phyloP scores from a whole-genome alignment of 768 basidiomycete species.

The Lactarius vividus region DNA sequence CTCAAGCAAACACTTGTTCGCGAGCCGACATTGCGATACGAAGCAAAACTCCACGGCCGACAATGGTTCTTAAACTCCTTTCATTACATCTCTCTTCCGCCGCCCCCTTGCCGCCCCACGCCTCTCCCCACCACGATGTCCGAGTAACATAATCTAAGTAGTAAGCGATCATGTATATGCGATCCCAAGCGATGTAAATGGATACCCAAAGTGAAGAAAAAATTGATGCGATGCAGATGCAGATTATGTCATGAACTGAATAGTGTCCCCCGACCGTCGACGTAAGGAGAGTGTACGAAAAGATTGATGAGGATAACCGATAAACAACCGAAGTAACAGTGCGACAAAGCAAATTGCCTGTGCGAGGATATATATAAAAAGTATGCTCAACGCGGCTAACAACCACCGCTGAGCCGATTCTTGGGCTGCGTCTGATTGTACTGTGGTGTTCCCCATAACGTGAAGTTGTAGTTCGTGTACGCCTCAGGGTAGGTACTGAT shows the following conservation, averaged over 20 bases:
- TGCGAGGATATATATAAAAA: conserved; percentile 5
- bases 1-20: neutral
- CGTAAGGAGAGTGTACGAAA: neutral
- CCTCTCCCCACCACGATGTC: neutral
- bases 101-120: neutral
- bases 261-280: neutral
- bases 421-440: conserved; percentile 25
- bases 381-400: neutral
- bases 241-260: neutral
- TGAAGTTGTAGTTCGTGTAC: conserved; percentile 80
- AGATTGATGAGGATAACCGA: neutral
- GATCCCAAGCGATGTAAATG: neutral
- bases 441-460: conserved; percentile 55
- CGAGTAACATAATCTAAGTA: conserved; percentile 2
- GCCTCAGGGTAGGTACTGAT: conserved; percentile 71
- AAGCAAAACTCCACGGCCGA: neutral
- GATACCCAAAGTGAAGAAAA: neutral
- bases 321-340: neutral
- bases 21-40: neutral
- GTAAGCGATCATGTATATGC: conserved; percentile 5
- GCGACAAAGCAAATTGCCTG: neutral
- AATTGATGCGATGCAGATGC: neutral
- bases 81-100: neutral
- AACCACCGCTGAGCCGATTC: conserved; percentile 13
- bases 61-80: neutral